Evolutionary conservation across 768 basidiomycete species (phyloP).

Genomic region (Rhizopogon rudus): DNA sequence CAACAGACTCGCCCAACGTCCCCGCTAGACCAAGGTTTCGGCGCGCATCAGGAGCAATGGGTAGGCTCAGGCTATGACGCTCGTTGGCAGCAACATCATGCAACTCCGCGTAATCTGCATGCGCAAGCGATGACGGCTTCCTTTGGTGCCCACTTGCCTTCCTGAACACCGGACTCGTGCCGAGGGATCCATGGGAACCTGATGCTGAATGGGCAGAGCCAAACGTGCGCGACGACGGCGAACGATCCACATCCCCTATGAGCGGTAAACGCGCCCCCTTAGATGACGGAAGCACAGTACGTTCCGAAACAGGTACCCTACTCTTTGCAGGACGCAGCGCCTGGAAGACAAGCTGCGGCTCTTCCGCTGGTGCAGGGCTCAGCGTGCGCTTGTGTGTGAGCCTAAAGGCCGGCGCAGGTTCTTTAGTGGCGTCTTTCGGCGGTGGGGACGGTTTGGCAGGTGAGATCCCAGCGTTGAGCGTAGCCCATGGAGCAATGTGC

Average conservation of each 20-base stretch:
- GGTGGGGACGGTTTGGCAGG: conserved; percentile 29
- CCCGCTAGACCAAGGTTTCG: conserved; percentile 59
- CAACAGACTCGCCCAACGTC: conserved; percentile 60
- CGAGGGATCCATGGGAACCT: conserved; percentile 15
- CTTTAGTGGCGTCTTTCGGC: conserved; percentile 19
- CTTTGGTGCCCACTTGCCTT: conserved; percentile 18
- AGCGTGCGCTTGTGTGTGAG: conserved; percentile 47
- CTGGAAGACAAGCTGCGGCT: conserved; percentile 54
- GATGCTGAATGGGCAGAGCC: conserved; percentile 30
- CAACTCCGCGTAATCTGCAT: conserved; percentile 10
- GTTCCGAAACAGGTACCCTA: conserved; percentile 15
- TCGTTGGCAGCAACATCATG: neutral
- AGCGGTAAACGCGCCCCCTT: neutral
- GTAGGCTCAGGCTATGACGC: conserved; percentile 20
- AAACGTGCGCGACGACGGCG: conserved; percentile 33
- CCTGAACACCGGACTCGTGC: conserved; percentile 31
- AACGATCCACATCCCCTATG: conserved; percentile 17
- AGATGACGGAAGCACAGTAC: conserved; percentile 19
- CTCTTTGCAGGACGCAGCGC: conserved; percentile 47
- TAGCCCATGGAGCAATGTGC: conserved; percentile 62
- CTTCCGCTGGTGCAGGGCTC: conserved; percentile 55
- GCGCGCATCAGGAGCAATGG: conserved; percentile 46
- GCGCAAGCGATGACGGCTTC: conserved; percentile 21
- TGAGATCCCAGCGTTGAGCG: conserved; percentile 35
- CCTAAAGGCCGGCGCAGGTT: conserved; percentile 15